Base-by-base conservation (phyloP, 768 basidiomycete genomes). In the Rhodosporidiobolus sp. region DNA sequence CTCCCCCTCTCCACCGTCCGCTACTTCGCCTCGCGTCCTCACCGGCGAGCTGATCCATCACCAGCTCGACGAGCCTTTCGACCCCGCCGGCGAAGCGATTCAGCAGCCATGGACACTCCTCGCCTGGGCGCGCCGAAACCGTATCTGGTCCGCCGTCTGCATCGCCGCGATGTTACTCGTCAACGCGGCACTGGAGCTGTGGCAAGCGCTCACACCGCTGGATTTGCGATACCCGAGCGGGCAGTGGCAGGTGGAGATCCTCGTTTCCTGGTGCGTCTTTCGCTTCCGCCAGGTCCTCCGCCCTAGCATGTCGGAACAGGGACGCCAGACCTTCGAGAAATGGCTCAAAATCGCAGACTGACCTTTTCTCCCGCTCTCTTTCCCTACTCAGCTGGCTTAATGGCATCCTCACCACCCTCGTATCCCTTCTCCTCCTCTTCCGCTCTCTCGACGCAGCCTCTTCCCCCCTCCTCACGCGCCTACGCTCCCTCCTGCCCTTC, bases 391-490 rank as follows among this genome's bases (percentile, higher is more conserved):
- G 72, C 50, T 73, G 66, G 56, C 52, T 73, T 32, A 73, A 73
- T 54, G 67, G 67, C 28, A 38, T 73, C 30, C 53, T 73, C n/a
- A 38, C 63, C 26, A 68, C 72, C 3, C 52, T 62, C 53, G 72
- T 73, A 17, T 46, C 70, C 3, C 70, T 72, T 49, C 70, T 72
- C 49, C 66, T 72, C 70, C 70, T 72, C 30, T 72, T 72, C 63
- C 66, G 71, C 32, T 73, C 71, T n/a, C 67, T 73, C 57, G 71
- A 68, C 65, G 61, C 61, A 32, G 49, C 65, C 2, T 46, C 70
- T 9, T 59, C 62, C 14, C 52, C 57, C 4, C 20, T 63, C 56
- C 50, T 67, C 50, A n/a, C 54, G 16, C n/a, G 11, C 24, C 61
- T 73, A 5, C 55, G 38, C 14, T 0, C 1, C 8, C 35, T 5